A percentile compares a stretch with the other conserved stretches of the same genome.
Conservation (phyloP, 768 basidiomycete species). For the Russula abietina region DNA sequence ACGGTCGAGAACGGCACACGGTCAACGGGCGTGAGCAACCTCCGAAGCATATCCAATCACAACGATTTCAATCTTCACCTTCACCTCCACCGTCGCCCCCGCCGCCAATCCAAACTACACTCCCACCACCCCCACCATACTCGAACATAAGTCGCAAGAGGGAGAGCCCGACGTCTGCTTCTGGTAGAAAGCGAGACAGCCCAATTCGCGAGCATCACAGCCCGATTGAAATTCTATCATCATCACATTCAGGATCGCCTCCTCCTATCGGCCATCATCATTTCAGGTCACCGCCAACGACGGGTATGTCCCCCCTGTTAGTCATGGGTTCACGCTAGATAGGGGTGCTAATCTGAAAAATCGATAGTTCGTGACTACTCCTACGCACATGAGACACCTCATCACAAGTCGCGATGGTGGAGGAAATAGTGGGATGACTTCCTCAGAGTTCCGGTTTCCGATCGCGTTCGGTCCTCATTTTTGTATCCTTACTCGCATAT, state of each 20-base stretch:
- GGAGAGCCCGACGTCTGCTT: constrained; percentile 11
- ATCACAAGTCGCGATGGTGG: constrained; percentile 18
- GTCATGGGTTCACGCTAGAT: not conserved
- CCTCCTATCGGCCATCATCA: constrained; percentile 16
- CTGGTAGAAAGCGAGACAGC: constrained; percentile 18
- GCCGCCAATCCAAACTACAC: constrained; percentile 13
- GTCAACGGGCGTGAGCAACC: constrained; percentile 59
- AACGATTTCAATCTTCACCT: not conserved
- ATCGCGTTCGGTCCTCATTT: constrained; percentile 1
- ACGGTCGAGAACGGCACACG: constrained; percentile 58
- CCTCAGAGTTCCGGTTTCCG: constrained; percentile 2
- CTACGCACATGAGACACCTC: constrained; percentile 13
- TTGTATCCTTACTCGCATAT: constrained; percentile 15
- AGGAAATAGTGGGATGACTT: constrained; percentile 2
- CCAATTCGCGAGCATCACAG: constrained; percentile 16
- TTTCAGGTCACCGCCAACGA: not conserved
- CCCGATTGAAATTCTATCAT: constrained; percentile 12
- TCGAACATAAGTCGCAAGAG: constrained; percentile 12
- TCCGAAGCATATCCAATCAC: constrained; percentile 4
- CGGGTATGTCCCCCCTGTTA: constrained; percentile 1
- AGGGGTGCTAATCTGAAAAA: constrained; percentile 3
- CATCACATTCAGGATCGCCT: constrained; percentile 9
- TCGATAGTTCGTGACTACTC: constrained; percentile 7
- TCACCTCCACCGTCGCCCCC: constrained; percentile 12
- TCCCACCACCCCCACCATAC: constrained; percentile 2